phyloP scores from a whole-genome alignment of 495 filamentous ascomycete species.

The Cetradonia linearis region DNA sequence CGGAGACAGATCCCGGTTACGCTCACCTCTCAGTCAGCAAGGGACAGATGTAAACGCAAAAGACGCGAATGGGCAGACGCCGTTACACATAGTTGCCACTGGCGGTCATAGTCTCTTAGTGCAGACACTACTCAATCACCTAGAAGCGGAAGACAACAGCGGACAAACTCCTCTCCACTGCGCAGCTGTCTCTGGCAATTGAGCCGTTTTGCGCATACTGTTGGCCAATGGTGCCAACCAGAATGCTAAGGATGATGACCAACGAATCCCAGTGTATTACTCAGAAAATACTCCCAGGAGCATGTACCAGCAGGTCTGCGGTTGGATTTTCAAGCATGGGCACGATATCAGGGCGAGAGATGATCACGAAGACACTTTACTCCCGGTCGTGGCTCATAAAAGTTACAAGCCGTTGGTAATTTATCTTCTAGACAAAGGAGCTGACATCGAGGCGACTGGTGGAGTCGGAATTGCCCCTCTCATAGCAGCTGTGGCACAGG shows the following conservation, averaged over 20 bases:
- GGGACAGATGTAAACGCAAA: neutral
- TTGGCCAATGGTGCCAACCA: neutral
- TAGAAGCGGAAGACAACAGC: neutral
- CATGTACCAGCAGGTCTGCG: neutral
- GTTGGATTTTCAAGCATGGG: neutral
- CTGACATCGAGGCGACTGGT: neutral
- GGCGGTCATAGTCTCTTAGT: neutral
- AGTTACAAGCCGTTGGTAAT: neutral
- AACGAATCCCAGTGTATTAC: neutral
- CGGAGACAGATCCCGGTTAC: neutral
- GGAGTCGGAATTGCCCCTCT: neutral
- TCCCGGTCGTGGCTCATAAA: neutral
- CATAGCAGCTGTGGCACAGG: neutral
- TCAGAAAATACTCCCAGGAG: neutral
- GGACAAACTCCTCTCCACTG: neutral
- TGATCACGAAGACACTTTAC: neutral
- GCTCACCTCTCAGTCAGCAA: neutral
- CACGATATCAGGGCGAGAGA: neutral
- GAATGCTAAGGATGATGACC: neutral
- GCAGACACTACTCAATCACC: neutral
- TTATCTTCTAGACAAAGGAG: neutral
- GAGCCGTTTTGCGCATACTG: neutral
- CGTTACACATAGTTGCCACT: neutral
- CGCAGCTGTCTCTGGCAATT: neutral
- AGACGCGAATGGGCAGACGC: neutral